A percentile compares a stretch with the other conserved stretches of the same genome.
These are phyloP conservation scores for Amoebophrya sp. DNA, from an alignment of 169 alveolate genomes.

Conservation along the genomic window DNA sequence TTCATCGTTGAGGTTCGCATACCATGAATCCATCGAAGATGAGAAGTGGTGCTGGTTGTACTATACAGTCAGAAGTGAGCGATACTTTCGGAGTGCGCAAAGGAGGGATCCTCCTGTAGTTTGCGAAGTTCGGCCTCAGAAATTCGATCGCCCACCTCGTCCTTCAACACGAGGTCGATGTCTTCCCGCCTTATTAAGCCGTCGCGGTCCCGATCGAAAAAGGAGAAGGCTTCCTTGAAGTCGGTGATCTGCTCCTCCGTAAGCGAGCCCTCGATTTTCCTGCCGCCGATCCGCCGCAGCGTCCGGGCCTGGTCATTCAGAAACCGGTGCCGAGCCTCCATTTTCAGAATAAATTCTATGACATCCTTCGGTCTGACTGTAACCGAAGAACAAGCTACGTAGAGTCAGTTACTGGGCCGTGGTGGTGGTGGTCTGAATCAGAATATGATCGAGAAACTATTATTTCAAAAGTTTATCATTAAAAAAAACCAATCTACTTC, in stretches of 20 bases:
- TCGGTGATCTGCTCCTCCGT: slow-evolving; percentile 94
- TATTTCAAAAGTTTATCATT: too few species aligned
- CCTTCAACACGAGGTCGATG: slow-evolving; percentile 34
- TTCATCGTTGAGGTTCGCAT: background rate
- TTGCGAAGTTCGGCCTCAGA: background rate
- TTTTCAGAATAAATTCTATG: too few species aligned
- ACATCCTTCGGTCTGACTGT: too few species aligned
- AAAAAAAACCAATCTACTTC: too few species aligned
- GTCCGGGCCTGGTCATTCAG: background rate
- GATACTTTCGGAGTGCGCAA: background rate
- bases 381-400: too few species aligned
- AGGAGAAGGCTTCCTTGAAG: slow-evolving; percentile 92
- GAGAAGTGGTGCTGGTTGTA: background rate
- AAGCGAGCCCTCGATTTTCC: slow-evolving; percentile 78
- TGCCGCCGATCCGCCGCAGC: background rate
- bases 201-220: slow-evolving; percentile 94
- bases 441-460: too few species aligned
- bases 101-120: background rate
- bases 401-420: too few species aligned
- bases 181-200: slow-evolving; percentile 80
- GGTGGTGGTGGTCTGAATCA: too few species aligned
- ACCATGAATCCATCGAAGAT: background rate
- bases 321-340: background rate
- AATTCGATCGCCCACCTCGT: background rate
- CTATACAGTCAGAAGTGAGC: background rate